Percentiles rank a stretch among this genome's conserved stretches.
phyloP scores from a whole-genome alignment of 148 eudicot species.

The Polygonum maritimum region DNA sequence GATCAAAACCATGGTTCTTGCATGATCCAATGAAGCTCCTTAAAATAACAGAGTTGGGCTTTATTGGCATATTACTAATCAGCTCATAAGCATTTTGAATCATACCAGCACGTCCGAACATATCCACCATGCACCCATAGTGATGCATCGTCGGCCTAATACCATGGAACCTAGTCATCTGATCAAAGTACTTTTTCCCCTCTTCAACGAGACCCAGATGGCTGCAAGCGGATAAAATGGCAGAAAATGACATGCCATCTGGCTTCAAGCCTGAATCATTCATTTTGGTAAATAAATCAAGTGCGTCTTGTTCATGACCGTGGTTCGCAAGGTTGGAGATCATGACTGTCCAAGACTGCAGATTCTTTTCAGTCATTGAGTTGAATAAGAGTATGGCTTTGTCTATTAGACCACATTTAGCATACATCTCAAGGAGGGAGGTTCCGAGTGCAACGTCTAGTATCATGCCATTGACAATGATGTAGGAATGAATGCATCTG shows the following conservation, averaged over 20 bases:
- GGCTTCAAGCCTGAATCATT: constrained; percentile 19
- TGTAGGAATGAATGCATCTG: constrained; percentile 23
- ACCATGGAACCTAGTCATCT: constrained; percentile 18
- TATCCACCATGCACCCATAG: constrained; percentile 29
- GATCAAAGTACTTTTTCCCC: constrained; percentile 22
- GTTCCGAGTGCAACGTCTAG: constrained; percentile 29
- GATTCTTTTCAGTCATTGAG: constrained; percentile 24
- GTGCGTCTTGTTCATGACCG: constrained; percentile 28
- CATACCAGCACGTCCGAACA: constrained; percentile 26
- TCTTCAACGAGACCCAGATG: constrained; percentile 38
- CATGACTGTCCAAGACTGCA: constrained; percentile 38
- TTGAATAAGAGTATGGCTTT: constrained; percentile 22
- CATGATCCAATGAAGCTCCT: constrained; percentile 39
- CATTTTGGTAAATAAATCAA: constrained; percentile 27
- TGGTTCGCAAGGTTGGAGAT: constrained; percentile 35
- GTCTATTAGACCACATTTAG: constrained; percentile 24
- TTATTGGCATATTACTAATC: constrained; percentile 25
- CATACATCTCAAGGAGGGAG: constrained; percentile 37
- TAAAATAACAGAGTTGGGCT: constrained; percentile 25
- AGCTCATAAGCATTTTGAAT: constrained; percentile 19
- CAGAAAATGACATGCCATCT: constrained; percentile 40
- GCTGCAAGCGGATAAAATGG: constrained; percentile 40
- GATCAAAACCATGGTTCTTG: constrained; percentile 22
- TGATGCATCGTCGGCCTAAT: constrained; percentile 25
- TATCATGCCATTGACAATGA: constrained; percentile 15